These are phyloP conservation scores for Phytophthora agathidicida DNA, from an alignment of 352 stramenopile species.

Conservation along the genomic window DNA sequence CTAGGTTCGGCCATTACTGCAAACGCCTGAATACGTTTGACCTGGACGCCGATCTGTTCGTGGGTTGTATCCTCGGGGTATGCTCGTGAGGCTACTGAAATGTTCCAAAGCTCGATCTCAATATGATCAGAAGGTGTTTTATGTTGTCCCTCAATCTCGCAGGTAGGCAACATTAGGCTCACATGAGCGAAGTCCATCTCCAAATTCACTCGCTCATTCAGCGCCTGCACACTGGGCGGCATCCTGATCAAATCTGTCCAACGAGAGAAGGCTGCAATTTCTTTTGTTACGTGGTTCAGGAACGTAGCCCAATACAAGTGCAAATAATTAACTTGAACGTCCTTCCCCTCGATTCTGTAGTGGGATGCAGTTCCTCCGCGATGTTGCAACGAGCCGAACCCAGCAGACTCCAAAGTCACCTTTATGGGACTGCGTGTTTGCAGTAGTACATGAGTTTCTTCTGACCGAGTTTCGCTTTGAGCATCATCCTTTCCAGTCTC, in stretches of 20 bases:
- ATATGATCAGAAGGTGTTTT: conserved; percentile 58
- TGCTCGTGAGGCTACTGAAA: conserved; percentile 50
- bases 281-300: conserved; percentile 55
- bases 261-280: conserved; percentile 70
- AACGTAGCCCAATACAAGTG: conserved; percentile 53
- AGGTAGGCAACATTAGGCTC: conserved; percentile 52
- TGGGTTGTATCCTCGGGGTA: conserved; percentile 45
- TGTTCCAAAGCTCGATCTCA: conserved; percentile 49
- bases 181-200: conserved; percentile 48
- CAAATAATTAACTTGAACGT: conserved; percentile 69
- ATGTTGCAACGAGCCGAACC: conserved; percentile 50
- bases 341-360: conserved; percentile 44
- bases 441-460: conserved; percentile 59
- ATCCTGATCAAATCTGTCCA: conserved; percentile 63
- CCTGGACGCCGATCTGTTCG: conserved; percentile 59
- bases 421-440: conserved; percentile 32
- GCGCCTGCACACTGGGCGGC: conserved; percentile 28
- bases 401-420: conserved; percentile 51
- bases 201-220: conserved; percentile 64
- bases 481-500: background rate
- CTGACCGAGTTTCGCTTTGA: conserved; percentile 1
- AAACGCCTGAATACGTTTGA: conserved; percentile 44
- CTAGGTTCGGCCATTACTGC: conserved; percentile 36
- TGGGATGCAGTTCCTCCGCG: conserved; percentile 49
- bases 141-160: conserved; percentile 42